phyloP scores from a whole-genome alignment of 352 stramenopile genomes.

The Pythium aquatile region DNA sequence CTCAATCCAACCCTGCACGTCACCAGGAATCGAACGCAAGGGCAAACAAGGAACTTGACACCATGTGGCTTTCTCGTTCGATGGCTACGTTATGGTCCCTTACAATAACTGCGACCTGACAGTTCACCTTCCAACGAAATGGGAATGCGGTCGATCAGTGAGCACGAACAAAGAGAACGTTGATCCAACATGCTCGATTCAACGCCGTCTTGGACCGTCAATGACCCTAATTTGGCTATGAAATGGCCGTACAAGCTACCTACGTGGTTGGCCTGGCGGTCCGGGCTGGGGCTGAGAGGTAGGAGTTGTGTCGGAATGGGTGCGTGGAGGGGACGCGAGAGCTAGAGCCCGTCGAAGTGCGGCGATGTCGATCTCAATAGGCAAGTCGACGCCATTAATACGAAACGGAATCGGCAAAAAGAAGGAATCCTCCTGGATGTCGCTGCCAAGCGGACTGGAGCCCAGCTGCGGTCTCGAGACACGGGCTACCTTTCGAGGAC shows the following conservation, averaged over 20 bases:
- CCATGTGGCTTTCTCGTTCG: no score
- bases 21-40: no score
- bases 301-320: conserved; percentile 26
- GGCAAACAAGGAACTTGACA: no score
- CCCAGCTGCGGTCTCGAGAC: conserved; percentile 12
- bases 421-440: conserved; percentile 39
- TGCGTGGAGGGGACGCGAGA: conserved; percentile 27
- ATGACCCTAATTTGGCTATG: neutral
- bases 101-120: no score
- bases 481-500: conserved; percentile 48
- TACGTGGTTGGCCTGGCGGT: neutral
- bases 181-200: neutral
- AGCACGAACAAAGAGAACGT: no score
- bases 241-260: neutral
- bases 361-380: conserved; percentile 64
- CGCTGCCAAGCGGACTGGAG: conserved; percentile 1
- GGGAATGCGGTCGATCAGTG: no score
- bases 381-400: conserved; percentile 72
- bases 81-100: no score
- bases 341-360: conserved; percentile 52
- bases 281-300: neutral
- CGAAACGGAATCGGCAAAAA: conserved; percentile 68
- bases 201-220: neutral
- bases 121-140: no score
- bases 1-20: no score